A percentile compares a stretch with the other conserved stretches of the same genome.
Evolutionary conservation across 331 rosid genomes (phyloP).

Genomic region (Cydonia oblonga): DNA sequence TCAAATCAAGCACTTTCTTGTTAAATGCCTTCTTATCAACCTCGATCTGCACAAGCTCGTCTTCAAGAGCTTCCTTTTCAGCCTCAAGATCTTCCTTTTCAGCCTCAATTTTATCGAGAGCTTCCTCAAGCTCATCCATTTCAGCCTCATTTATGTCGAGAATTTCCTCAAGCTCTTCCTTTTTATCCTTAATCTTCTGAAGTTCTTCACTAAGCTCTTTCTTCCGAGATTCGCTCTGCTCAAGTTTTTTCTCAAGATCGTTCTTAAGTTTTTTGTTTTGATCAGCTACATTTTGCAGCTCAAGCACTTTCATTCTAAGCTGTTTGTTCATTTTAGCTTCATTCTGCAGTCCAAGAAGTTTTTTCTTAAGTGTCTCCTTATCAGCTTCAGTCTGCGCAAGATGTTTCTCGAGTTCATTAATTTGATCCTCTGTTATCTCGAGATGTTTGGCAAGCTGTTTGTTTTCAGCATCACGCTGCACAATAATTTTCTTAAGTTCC

Average conservation of each 20-base stretch:
- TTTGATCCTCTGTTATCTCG: no score
- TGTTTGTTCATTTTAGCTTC: not conserved
- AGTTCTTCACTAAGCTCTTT: not conserved
- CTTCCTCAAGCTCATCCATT: not conserved
- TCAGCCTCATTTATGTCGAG: not conserved
- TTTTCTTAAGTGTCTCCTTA: not conserved
- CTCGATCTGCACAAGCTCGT: not conserved
- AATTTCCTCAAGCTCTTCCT: not conserved
- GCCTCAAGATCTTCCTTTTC: not conserved
- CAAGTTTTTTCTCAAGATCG: not conserved
- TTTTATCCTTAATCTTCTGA: not conserved
- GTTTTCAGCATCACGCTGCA: not conserved
- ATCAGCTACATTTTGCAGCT: not conserved
- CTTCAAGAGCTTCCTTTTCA: not conserved
- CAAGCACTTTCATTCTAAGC: not conserved
- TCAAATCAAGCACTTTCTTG: not conserved
- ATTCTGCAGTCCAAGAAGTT: not conserved
- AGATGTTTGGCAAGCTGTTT: not conserved
- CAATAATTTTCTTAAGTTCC: not conserved
- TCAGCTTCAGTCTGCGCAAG: not conserved
- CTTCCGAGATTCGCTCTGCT: not conserved
- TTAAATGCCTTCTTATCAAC: not conserved
- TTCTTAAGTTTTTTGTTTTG: not conserved
- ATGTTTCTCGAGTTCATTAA: not conserved
- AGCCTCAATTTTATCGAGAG: not conserved